phyloP scores from a whole-genome alignment of 352 stramenopile genomes.

The Globisporangium parvum region DNA sequence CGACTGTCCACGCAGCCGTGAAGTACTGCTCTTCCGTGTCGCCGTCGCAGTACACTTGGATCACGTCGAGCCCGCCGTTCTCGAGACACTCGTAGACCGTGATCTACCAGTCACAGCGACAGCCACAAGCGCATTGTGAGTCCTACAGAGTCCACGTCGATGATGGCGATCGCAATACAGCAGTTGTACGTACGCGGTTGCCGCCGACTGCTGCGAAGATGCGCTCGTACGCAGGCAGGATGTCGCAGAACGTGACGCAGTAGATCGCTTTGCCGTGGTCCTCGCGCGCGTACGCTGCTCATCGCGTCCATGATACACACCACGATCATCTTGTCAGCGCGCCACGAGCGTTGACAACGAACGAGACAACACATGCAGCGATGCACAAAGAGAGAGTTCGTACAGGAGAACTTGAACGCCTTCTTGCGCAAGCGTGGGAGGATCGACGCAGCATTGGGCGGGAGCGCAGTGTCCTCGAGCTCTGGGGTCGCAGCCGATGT shows the following conservation, averaged over 20 bases:
- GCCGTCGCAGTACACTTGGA: constrained; percentile 77
- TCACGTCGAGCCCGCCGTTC: constrained; percentile 64
- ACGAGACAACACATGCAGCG: too few species aligned
- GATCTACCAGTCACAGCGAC: constrained; percentile 36
- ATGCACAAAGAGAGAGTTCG: neutral
- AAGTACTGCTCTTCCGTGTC: constrained; percentile 80
- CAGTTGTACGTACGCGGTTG: constrained; percentile 41
- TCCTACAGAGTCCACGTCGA: neutral
- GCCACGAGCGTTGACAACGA: too few species aligned
- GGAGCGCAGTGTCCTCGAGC: constrained; percentile 4
- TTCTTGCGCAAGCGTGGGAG: constrained; percentile 18
- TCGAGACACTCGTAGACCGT: constrained; percentile 76
- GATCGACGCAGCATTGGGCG: constrained; percentile 14
- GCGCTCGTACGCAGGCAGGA: constrained; percentile 58
- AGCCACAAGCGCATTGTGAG: neutral
- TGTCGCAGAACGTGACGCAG: constrained; percentile 66
- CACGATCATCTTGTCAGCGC: too few species aligned
- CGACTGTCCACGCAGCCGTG: constrained; percentile 67
- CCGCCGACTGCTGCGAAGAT: constrained; percentile 67
- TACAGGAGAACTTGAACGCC: constrained; percentile 18
- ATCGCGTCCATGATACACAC: too few species aligned
- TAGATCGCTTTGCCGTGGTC: constrained; percentile 77
- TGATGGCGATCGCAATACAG: neutral
- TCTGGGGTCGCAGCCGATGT: neutral
- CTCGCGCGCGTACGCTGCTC: constrained; percentile 61